Base-by-base conservation (phyloP, 805 yeast genomes). In the Teunomyces panamensis region DNA sequence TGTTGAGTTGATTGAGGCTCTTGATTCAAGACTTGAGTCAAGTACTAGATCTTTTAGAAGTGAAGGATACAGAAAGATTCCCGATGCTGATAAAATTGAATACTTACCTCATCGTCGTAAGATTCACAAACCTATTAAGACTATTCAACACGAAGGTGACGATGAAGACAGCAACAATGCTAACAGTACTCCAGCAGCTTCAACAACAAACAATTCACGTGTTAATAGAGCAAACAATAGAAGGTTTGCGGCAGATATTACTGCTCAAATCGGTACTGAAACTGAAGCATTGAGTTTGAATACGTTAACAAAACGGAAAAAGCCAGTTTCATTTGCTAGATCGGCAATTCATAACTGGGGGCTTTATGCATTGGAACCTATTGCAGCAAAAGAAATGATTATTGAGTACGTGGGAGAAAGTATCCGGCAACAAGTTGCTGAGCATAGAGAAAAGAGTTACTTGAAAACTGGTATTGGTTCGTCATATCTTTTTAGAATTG, bases 331-430 rank as follows among this genome's bases (percentile, higher is more conserved):
- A n/a, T 91, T 91, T 74, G 97, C 97, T 0, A 76, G 98, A 46
- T 90, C 97, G 2, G 96, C 97, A 0, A 94, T 94, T 59, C 99
- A 94, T 65, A 89, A 92, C 60, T 94, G 99, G 99, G 99, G 99
- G 0, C 70, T 94, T 34, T 94, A 90, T 67, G 99, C 99, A 0
- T 71, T 88, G 58, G 98, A 94, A 59, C 96, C 96, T 1, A 94
- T 94, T 60, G 87, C 89, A n/a, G 95, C 94, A 0, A 87, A 84
- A 55, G 99, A 94, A 65, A 92, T 94, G 97, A 90, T 94, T 59
- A 92, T 94, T 49, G 99, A 94, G 66, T 94, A 94, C 58, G 97
- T 94, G 4, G 99, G 99, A 27, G 98, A 94, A 56, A 78, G 95
- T 47, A 83, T 94, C 27, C 75, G 98, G 47, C 97, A 89, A 59